Base-by-base conservation (phyloP, 2,329 filamentous ascomycete genomes). In the Boeremia lycopersici region DNA sequence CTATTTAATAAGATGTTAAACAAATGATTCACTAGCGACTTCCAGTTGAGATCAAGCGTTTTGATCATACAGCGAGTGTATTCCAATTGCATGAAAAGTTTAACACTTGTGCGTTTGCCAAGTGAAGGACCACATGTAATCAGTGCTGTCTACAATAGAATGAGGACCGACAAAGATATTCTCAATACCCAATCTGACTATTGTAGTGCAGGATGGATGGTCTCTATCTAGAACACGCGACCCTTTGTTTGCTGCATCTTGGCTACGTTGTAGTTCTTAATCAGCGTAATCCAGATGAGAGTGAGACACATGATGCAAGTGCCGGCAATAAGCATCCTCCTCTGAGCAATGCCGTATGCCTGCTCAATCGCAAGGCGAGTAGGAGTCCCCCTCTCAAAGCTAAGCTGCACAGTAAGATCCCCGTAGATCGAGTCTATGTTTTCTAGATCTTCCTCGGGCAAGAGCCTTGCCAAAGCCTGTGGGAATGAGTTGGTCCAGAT, bases 401-500 rank as follows among this genome's bases (percentile, higher is more conserved):
- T 67, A 55, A 12, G 54, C 45, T 10, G 73, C 63, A 52, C 78
- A 74, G 1, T 59, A 56, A 56, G 79, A 43, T 76, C 61, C 0
- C 64, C 77, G 71, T 75, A 81, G 9, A 77, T 74, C 2, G 69
- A 48, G 0, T 69, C 63, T 0, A 78, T n/a, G 28, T 48, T 56
- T 19, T 79, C 61, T 2, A 68, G 72, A 44, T 65, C 77, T 45
- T 65, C 65, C 36, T 81, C 78, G 25, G 71, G 72, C 26, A 76
- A 62, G 6, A 69, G 63, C 2, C 64, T 53, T 9, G 64, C 61
- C 6, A 67, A 53, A 15, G 48, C 50, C 11, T 57, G 49, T 3
- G 57, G 57, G 5, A 67, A 59, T 1, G 56, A 46, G 35, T 61
- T 54, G 7, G 82, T 84, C 86, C 86, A 89, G 55, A 89, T 84